phyloP scores from a whole-genome alignment of 139 green algal genomes.

The Coccomyxa sp. region DNA sequence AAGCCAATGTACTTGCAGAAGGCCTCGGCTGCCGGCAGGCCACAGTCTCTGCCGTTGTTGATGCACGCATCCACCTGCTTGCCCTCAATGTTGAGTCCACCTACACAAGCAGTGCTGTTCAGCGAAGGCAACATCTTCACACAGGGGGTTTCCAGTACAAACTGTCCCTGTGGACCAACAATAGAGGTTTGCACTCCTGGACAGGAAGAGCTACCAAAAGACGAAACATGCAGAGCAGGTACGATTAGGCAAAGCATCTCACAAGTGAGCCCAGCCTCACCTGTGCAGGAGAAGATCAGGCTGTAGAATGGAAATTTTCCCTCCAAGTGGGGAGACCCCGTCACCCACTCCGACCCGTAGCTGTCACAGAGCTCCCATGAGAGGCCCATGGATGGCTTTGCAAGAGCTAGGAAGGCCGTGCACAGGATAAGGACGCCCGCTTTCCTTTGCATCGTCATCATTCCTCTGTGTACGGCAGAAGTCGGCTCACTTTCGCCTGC shows the following conservation, averaged over 20 bases:
- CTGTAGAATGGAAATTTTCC: constrained; percentile 4
- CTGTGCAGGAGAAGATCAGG: neutral
- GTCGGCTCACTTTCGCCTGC: too few relatives aligned
- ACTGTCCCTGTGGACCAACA: neutral
- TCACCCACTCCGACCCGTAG: neutral
- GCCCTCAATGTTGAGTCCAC: neutral
- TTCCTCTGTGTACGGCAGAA: too few relatives aligned
- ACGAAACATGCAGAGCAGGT: neutral
- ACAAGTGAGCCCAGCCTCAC: neutral
- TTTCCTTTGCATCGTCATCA: too few relatives aligned
- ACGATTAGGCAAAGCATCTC: neutral
- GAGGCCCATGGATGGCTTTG: too few relatives aligned
- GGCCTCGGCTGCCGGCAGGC: neutral
- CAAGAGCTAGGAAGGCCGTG: too few relatives aligned
- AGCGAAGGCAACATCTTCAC: neutral
- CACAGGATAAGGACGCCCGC: too few relatives aligned
- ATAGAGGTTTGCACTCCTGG: neutral
- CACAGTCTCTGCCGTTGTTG: neutral
- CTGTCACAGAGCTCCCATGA: neutral
- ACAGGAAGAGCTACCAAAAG: neutral
- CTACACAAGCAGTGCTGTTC: neutral
- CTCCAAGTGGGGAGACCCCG: neutral
- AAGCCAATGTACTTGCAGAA: constrained; percentile 5
- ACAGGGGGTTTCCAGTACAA: neutral
- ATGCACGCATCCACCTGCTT: neutral